phyloP scores from a whole-genome alignment of 768 basidiomycete species.

The Mycena haematopus region DNA sequence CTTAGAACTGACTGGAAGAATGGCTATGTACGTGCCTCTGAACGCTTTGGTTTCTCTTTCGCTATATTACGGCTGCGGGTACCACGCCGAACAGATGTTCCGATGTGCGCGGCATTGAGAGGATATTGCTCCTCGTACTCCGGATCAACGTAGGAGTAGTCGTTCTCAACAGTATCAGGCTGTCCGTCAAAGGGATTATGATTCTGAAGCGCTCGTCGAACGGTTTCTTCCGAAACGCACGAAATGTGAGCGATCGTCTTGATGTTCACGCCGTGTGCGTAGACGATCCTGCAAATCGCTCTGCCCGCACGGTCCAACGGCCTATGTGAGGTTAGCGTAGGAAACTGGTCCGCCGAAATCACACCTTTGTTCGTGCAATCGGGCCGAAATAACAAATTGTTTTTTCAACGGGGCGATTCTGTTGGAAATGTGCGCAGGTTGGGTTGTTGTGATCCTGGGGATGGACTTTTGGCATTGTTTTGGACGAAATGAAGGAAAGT shows the following conservation, averaged over 20 bases:
- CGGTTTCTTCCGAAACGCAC: constrained; percentile 11
- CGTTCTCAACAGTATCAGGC: background rate
- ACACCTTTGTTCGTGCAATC: constrained; percentile 2
- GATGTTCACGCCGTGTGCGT: background rate
- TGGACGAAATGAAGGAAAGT: too few species aligned
- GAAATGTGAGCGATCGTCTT: constrained; percentile 5
- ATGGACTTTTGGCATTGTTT: background rate
- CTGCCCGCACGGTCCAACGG: background rate
- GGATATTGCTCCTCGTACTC: constrained; percentile 1
- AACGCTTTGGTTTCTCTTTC: background rate
- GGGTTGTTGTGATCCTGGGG: constrained; percentile 11
- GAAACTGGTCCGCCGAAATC: background rate
- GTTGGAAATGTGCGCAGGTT: background rate
- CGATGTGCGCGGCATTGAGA: background rate
- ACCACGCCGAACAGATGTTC: background rate
- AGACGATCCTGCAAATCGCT: constrained; percentile 11
- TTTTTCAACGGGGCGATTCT: constrained; percentile 7
- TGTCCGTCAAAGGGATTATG: background rate
- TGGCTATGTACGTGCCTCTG: background rate
- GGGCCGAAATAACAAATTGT: background rate
- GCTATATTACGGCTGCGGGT: background rate
- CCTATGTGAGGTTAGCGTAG: background rate
- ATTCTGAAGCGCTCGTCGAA: constrained; percentile 4
- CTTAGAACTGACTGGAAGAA: too few species aligned
- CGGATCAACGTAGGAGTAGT: background rate